Evolutionary conservation across 192 early-diverging fungal species (phyloP), one percentile per base, ranked within the genome.

Genomic region (Backusella morwellensis): DNA sequence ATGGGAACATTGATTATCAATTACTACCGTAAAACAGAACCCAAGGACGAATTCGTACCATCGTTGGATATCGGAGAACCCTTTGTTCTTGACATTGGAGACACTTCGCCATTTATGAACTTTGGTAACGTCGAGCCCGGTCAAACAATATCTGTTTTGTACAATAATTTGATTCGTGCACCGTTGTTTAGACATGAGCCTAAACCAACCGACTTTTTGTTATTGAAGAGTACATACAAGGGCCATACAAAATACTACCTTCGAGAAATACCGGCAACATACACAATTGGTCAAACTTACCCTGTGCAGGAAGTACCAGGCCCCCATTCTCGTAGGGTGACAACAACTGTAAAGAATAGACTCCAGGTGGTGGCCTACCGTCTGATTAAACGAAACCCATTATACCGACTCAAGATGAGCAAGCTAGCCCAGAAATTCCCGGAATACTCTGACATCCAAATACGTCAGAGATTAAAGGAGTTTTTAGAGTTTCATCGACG

Each of bases 71-170:
- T 95, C 75, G 98, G 98, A 54, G 91, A 91, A 68, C 91, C 94
- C 3, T 91, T 93, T 77, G 89, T 96, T 23, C 80, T 99, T 26
- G 97, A 98, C 73, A 83, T 93, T 35, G 91, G 94, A 34, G 97
- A 98, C 70, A 91, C 92, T 0, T 96, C 97, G 11, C 98, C 98
- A 1, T 99, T 99, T 82, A 86, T 95, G 70, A 92, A 89, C 66
- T 99, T 98, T 88, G 98, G 98, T 67, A 94, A 98, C 73, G 94
- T 98, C 7, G 91, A 96, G 72, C 90, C 93, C 11, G 98, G 98
- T 2, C 91, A 98, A 74, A 90, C 91, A 8, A 91, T 98, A n/a
- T 90, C 93, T 29, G 93, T 92, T 1, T 80, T 98, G 56, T 95
- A 93, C 84, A 99, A 98, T 87, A 98, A 99, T 77, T 84, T 99